Conservation (phyloP, 495 filamentous ascomycete genomes). For the Arthonia radiata region DNA sequence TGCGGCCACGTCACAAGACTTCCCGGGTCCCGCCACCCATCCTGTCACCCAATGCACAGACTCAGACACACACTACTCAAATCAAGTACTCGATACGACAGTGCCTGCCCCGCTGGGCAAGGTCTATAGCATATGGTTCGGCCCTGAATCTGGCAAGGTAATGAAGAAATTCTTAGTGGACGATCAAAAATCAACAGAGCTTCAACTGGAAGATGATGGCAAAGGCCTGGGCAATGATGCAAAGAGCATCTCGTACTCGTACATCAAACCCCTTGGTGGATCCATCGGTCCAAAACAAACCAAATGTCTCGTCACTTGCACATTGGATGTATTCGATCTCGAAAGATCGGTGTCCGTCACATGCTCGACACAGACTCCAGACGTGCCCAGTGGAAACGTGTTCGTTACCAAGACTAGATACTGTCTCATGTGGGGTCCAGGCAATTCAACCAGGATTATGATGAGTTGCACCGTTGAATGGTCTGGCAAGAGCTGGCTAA, state of each 20-base stretch:
- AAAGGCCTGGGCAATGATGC: slow-evolving; percentile 49
- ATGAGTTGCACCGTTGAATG: slow-evolving; percentile 82
- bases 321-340: slow-evolving; percentile 55
- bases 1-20: slow-evolving; percentile 35
- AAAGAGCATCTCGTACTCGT: slow-evolving; percentile 50
- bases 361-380: slow-evolving; percentile 59
- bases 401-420: slow-evolving; percentile 85
- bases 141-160: slow-evolving; percentile 48
- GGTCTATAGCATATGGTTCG: slow-evolving; percentile 71
- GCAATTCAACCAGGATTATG: slow-evolving; percentile 57
- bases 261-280: slow-evolving; percentile 71
- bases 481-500: slow-evolving; percentile 95
- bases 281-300: slow-evolving; percentile 85
- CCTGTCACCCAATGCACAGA: slow-evolving; percentile 66
- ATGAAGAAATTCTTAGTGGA: slow-evolving; percentile 63
- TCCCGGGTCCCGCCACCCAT: slow-evolving; percentile 70
- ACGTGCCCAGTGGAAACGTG: slow-evolving; percentile 83
- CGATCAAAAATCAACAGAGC: slow-evolving; percentile 71
- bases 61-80: slow-evolving; percentile 52
- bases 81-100: slow-evolving; percentile 58
- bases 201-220: slow-evolving; percentile 60
- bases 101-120: slow-evolving; percentile 79
- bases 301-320: slow-evolving; percentile 76
- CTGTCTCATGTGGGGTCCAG: slow-evolving; percentile 73
- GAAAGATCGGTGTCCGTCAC: slow-evolving; percentile 58